A percentile compares a stretch with the other conserved stretches of the same genome.
phyloP scores from a whole-genome alignment of 2,329 filamentous ascomycete species.

The Chaetothyriales sp. region DNA sequence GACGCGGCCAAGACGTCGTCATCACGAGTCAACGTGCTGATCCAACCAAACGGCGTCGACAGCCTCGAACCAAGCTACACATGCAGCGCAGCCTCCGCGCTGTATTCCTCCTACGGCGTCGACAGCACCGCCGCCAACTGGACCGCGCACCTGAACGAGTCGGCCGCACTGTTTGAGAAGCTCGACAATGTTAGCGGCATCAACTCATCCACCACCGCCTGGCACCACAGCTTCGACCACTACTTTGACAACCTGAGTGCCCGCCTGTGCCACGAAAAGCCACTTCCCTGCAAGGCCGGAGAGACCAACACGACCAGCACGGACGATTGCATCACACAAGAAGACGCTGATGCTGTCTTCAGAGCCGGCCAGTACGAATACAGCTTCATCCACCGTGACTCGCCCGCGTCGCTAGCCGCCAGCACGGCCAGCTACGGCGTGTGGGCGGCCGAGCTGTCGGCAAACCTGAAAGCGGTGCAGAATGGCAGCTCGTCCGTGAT shows the following conservation, averaged over 20 bases:
- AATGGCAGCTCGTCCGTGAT: slow-evolving; percentile 28
- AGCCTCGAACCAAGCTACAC: slow-evolving; percentile 59
- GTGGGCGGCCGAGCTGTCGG: slow-evolving; percentile 56
- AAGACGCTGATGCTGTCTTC: slow-evolving; percentile 54
- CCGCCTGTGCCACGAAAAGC: slow-evolving; percentile 58
- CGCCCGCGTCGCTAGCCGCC: slow-evolving; percentile 45
- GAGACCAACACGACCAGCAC: slow-evolving; percentile 26
- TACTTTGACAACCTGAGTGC: slow-evolving; percentile 76
- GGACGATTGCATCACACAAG: slow-evolving; percentile 45
- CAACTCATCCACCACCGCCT: slow-evolving; percentile 33
- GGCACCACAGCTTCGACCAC: slow-evolving; percentile 56
- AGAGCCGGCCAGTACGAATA: slow-evolving; percentile 70
- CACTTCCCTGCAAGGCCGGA: slow-evolving; percentile 51
- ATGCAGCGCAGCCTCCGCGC: slow-evolving; percentile 39
- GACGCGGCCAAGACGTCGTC: slow-evolving; percentile 15
- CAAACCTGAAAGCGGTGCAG: slow-evolving; percentile 44
- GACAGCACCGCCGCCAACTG: slow-evolving; percentile 38
- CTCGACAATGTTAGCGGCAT: slow-evolving; percentile 59
- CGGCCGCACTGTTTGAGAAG: slow-evolving; percentile 38
- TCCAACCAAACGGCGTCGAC: slow-evolving; percentile 44
- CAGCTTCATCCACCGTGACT: slow-evolving; percentile 58
- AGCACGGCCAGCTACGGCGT: slow-evolving; percentile 51
- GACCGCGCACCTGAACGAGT: slow-evolving; percentile 45
- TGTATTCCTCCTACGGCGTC: slow-evolving; percentile 32
- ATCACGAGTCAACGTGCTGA: slow-evolving; percentile 23